Conservation (phyloP, 2,329 filamentous ascomycete species). For the Annulohypoxylon truncatum region DNA sequence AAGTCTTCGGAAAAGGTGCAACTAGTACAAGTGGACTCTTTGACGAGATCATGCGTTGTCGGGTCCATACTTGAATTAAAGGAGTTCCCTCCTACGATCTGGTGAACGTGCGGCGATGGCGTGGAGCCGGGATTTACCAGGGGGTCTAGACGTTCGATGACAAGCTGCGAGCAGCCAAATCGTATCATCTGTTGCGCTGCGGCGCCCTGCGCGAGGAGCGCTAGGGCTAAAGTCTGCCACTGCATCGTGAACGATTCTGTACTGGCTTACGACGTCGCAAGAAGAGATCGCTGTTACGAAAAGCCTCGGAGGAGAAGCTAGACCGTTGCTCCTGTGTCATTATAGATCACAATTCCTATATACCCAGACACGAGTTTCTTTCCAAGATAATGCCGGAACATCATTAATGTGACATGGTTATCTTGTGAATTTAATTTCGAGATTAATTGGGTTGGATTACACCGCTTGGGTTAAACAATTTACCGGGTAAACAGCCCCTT, state of each 20-base stretch:
- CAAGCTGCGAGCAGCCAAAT: slow-evolving; percentile 49
- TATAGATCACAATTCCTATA: slow-evolving; percentile 29
- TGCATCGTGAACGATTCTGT: slow-evolving; percentile 36
- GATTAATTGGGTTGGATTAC: slow-evolving; percentile 18
- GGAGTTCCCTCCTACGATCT: slow-evolving; percentile 49
- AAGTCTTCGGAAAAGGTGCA: slow-evolving; percentile 47
- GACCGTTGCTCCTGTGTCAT: not conserved
- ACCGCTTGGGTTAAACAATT: slow-evolving; percentile 20
- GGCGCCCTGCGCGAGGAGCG: slow-evolving; percentile 38
- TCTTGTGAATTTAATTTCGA: slow-evolving; percentile 24
- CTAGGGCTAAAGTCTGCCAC: slow-evolving; percentile 34
- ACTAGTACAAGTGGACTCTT: slow-evolving; percentile 46
- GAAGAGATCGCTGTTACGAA: not conserved
- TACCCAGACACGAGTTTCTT: slow-evolving; percentile 10
- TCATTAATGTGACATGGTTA: not conserved
- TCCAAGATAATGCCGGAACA: slow-evolving; percentile 20
- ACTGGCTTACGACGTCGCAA: not conserved
- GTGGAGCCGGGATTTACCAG: slow-evolving; percentile 46
- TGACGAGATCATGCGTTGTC: slow-evolving; percentile 39
- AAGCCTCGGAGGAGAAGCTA: slow-evolving; percentile 2
- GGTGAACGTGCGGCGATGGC: slow-evolving; percentile 47
- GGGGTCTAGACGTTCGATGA: slow-evolving; percentile 48
- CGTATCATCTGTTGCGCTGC: slow-evolving; percentile 51
- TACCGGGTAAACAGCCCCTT: slow-evolving; percentile 28
- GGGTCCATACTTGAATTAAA: slow-evolving; percentile 47